phyloP scores from a whole-genome alignment of 1,284 basidiomycete genomes.

The Xerocomus cyaneibrunnescens region DNA sequence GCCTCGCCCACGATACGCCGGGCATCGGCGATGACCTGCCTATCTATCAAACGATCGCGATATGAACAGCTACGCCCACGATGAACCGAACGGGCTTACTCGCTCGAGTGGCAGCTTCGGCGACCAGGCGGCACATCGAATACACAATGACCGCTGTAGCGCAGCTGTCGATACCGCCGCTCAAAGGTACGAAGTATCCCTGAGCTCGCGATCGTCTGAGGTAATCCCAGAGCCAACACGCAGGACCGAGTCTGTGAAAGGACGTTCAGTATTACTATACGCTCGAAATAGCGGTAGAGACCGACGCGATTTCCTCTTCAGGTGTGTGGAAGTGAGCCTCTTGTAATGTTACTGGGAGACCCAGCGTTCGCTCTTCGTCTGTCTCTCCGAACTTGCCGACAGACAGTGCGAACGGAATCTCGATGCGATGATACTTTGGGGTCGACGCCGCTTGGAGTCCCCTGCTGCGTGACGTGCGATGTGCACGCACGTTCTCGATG shows the following conservation, averaged over 20 bases:
- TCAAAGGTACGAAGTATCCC: slow-evolving; percentile 95
- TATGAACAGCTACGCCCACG: background rate
- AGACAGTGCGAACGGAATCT: slow-evolving; percentile 76
- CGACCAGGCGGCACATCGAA: slow-evolving; percentile 94
- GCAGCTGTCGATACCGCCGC: slow-evolving; percentile 98
- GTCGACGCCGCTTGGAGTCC: slow-evolving; percentile 86
- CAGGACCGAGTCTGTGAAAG: slow-evolving; percentile 78
- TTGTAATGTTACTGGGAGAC: slow-evolving; percentile 45
- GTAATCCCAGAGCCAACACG: slow-evolving; percentile 99
- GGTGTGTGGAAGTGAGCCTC: slow-evolving; percentile 82
- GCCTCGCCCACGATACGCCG: slow-evolving; percentile 86
- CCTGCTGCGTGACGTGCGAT: slow-evolving; percentile 78
- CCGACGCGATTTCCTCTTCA: slow-evolving; percentile 97
- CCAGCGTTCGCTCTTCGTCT: slow-evolving; percentile 51
- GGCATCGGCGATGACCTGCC: slow-evolving; percentile 89
- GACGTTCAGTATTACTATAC: slow-evolving; percentile 4
- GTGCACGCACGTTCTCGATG: slow-evolving; percentile 90
- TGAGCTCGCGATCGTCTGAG: slow-evolving; percentile 90
- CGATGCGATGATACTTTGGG: slow-evolving; percentile 74
- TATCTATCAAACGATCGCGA: slow-evolving; percentile 47
- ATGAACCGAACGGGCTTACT: slow-evolving; percentile 45
- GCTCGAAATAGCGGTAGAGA: background rate
- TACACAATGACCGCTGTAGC: slow-evolving; percentile 94
- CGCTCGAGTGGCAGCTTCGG: slow-evolving; percentile 68
- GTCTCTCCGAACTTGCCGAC: slow-evolving; percentile 63